These are phyloP conservation scores for Fusarium secorum DNA, from an alignment of 2,329 filamentous ascomycete genomes.

Conservation along the genomic window DNA sequence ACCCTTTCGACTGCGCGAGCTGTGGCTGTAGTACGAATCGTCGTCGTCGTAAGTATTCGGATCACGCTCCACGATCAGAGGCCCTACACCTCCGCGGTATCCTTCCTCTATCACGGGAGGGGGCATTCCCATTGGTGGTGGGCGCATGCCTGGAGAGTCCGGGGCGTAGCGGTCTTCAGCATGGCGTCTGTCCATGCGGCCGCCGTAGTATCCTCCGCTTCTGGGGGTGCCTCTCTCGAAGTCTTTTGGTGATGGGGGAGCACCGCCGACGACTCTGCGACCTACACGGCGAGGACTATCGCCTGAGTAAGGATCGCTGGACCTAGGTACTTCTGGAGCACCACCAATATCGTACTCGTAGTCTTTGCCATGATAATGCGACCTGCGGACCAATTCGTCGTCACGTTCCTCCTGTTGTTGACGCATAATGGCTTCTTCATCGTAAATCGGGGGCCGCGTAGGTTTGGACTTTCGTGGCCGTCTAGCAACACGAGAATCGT, in stretches of 20 bases:
- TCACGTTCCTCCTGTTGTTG: constrained; percentile 59
- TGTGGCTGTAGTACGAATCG: constrained; percentile 40
- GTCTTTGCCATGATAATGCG: constrained; percentile 48
- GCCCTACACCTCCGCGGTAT: constrained; percentile 24
- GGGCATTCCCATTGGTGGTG: constrained; percentile 48
- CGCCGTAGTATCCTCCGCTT: constrained; percentile 53
- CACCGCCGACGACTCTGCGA: constrained; percentile 37
- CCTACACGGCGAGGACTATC: constrained; percentile 60
- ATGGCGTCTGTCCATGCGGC: constrained; percentile 59
- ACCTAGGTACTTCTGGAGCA: constrained; percentile 50
- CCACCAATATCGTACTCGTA: constrained; percentile 50
- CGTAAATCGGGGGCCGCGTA: constrained; percentile 47
- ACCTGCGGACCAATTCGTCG: constrained; percentile 45
- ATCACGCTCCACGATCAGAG: constrained; percentile 39
- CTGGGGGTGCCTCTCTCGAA: constrained; percentile 38
- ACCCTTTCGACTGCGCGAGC: constrained; percentile 42
- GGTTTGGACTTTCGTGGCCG: constrained; percentile 37
- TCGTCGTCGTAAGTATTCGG: constrained; percentile 47
- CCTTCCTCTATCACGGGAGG: constrained; percentile 35
- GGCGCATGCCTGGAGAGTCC: constrained; percentile 35
- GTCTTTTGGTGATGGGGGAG: constrained; percentile 35
- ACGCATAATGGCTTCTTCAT: constrained; percentile 57
- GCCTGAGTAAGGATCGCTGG: constrained; percentile 67
- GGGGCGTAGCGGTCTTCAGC: constrained; percentile 51
- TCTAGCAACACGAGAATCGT: constrained; percentile 40